Conservation (phyloP, 2,329 filamentous ascomycete genomes). For the Calonectria honghensis region DNA sequence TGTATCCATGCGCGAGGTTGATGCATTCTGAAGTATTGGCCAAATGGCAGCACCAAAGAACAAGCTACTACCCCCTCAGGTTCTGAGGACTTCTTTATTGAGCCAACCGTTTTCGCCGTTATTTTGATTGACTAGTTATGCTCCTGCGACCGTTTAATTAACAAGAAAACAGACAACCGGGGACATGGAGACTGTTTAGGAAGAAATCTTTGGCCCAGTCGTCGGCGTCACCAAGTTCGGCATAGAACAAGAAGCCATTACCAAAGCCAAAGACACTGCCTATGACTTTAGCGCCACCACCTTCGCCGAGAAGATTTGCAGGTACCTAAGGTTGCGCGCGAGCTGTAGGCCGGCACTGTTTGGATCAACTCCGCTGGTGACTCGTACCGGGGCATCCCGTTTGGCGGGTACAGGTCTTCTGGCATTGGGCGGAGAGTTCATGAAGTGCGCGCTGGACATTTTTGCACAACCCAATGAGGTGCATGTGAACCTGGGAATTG, state of each 20-base stretch:
- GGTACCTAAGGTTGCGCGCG: constrained; percentile 62
- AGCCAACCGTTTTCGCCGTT: constrained; percentile 50
- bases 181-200: constrained; percentile 45
- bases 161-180: constrained; percentile 35
- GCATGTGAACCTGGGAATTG: constrained; percentile 33
- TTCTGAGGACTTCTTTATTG: constrained; percentile 49
- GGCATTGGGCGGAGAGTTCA: constrained; percentile 38
- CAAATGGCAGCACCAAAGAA: constrained; percentile 45
- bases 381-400: constrained; percentile 45
- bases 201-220: constrained; percentile 51
- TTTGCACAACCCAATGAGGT: constrained; percentile 39
- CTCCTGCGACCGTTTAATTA: not conserved
- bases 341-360: constrained; percentile 69
- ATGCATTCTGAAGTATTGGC: not conserved
- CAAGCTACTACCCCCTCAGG: constrained; percentile 47
- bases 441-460: constrained; percentile 34
- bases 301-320: constrained; percentile 70
- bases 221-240: constrained; percentile 45
- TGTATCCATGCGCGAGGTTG: not conserved
- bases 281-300: constrained; percentile 72
- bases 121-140: constrained; percentile 1
- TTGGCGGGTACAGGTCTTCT: constrained; percentile 44
- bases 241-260: constrained; percentile 42
- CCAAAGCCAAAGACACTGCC: constrained; percentile 60
- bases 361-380: constrained; percentile 56